Evolutionary conservation across 805 yeast genomes (phyloP).

Genomic region (Metschnikowia vanudenii): DNA sequence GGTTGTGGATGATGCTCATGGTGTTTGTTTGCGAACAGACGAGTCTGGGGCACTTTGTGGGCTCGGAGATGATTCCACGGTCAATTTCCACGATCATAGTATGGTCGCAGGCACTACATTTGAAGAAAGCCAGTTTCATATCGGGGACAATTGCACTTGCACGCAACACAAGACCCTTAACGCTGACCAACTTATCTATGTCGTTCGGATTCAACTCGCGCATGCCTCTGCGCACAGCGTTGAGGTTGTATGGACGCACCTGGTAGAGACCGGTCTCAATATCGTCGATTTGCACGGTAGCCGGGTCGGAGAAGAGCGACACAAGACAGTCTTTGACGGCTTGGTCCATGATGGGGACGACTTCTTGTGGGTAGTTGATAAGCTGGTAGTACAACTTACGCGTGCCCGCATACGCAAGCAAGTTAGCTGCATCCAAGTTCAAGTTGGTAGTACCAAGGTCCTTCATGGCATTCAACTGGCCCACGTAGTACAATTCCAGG

Average conservation of each 20-base stretch:
- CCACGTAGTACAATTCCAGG: constrained; percentile 71
- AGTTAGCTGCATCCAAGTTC: constrained; percentile 79
- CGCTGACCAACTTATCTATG: constrained; percentile 86
- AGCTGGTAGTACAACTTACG: constrained; percentile 80
- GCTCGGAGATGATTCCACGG: constrained; percentile 92
- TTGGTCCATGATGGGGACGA: constrained; percentile 97
- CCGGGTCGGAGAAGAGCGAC: constrained; percentile 43
- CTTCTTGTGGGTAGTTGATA: constrained; percentile 92
- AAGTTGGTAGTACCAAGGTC: constrained; percentile 77
- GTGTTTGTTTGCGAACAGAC: constrained; percentile 81
- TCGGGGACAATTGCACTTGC: constrained; percentile 93
- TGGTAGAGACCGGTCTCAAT: constrained; percentile 82
- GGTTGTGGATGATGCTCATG: constrained; percentile 87
- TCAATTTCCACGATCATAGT: constrained; percentile 89
- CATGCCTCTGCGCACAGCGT: constrained; percentile 68
- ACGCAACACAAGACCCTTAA: constrained; percentile 87
- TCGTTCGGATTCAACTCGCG: constrained; percentile 92
- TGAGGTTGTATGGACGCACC: constrained; percentile 85
- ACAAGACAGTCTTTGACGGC: constrained; percentile 88
- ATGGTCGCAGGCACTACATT: constrained; percentile 92
- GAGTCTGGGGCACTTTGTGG: constrained; percentile 86
- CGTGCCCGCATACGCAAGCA: constrained; percentile 72
- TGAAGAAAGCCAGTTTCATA: constrained; percentile 96
- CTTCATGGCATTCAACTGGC: constrained; percentile 70
- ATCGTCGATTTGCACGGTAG: constrained; percentile 46